Evolutionary conservation across 2,329 filamentous ascomycete species (phyloP).

Genomic region (Paraphaeosphaeria minitans): DNA sequence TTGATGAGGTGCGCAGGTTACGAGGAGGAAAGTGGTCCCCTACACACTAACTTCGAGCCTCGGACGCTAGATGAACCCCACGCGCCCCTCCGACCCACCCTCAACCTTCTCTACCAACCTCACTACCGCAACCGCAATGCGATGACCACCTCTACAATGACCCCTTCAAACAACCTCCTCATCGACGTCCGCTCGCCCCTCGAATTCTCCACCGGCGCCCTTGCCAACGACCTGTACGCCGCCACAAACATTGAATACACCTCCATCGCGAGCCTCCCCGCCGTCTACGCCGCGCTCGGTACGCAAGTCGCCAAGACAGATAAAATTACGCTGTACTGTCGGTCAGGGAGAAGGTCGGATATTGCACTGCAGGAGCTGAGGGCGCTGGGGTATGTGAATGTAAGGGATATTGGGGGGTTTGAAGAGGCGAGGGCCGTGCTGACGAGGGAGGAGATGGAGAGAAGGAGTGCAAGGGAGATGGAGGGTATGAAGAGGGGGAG

Average conservation of each 20-base stretch:
- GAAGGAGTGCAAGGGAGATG: not conserved
- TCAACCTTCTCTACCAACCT: not conserved
- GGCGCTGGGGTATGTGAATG: constrained; percentile 35
- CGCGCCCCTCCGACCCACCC: not conserved
- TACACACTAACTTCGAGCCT: not conserved
- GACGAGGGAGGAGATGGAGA: constrained; percentile 32
- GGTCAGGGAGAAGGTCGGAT: constrained; percentile 40
- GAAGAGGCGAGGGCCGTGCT: constrained; percentile 39
- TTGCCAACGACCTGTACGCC: constrained; percentile 28
- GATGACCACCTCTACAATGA: not conserved
- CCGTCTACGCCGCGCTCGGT: constrained; percentile 25
- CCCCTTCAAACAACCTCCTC: constrained; percentile 25
- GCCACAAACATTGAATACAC: constrained; percentile 48
- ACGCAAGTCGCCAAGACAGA: constrained; percentile 31
- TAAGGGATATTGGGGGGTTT: constrained; percentile 44
- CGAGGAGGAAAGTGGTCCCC: not conserved
- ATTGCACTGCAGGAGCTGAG: constrained; percentile 39
- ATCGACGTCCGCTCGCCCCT: constrained; percentile 45
- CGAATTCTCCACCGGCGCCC: constrained; percentile 42
- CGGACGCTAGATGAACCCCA: not conserved
- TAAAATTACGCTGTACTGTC: constrained; percentile 46
- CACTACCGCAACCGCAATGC: not conserved
- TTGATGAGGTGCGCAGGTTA: not conserved
- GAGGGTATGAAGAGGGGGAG: not conserved
- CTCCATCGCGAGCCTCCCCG: constrained; percentile 34